These are phyloP conservation scores for Spongospora subterranea DNA, from an alignment of 208 protist species.

Conservation along the genomic window DNA sequence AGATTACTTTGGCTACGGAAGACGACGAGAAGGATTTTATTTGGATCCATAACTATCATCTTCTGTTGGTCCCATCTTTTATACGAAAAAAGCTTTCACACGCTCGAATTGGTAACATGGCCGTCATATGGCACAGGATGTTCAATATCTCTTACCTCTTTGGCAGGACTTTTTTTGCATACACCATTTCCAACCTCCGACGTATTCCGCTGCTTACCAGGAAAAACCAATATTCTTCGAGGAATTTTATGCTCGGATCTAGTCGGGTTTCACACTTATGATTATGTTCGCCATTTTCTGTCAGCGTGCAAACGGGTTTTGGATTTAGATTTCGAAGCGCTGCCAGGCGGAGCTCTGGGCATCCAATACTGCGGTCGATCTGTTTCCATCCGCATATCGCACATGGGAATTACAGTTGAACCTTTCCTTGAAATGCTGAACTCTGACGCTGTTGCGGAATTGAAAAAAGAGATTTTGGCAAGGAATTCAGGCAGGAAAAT, in stretches of 20 bases:
- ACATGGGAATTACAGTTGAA: constrained; percentile 52
- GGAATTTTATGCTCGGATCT: constrained; percentile 63
- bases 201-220: constrained; percentile 64
- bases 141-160: not conserved
- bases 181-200: constrained; percentile 66
- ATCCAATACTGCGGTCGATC: constrained; percentile 57
- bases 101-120: constrained; percentile 58
- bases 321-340: constrained; percentile 60
- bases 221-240: constrained; percentile 60
- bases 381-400: constrained; percentile 58
- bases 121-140: not conserved
- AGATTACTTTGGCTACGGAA: constrained; percentile 57
- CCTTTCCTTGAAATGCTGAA: constrained; percentile 44
- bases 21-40: constrained; percentile 65
- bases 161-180: constrained; percentile 57
- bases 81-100: constrained; percentile 54
- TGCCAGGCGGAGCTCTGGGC: constrained; percentile 57
- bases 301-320: constrained; percentile 63
- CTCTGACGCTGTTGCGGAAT: not conserved
- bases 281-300: constrained; percentile 69
- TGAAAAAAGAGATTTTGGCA: constrained; percentile 45
- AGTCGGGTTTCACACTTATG: constrained; percentile 67
- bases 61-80: constrained; percentile 64
- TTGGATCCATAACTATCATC: constrained; percentile 67
- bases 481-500: not conserved